Base-by-base conservation (phyloP, 495 filamentous ascomycete species). In the Hypomontagnella monticulosa region DNA sequence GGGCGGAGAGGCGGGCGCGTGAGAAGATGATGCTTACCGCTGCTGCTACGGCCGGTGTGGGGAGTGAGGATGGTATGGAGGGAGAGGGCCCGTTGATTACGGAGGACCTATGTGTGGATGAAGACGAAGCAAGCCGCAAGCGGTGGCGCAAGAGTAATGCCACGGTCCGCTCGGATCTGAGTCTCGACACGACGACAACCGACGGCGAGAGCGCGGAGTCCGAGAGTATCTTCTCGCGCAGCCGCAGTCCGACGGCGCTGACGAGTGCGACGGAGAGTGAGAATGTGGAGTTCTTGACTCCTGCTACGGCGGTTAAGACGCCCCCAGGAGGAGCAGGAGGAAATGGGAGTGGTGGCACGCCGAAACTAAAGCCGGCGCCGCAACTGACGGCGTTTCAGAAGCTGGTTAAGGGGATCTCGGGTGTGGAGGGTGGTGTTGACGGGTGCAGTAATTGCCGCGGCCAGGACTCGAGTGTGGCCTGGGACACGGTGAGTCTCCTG, bases 401-500 rank as follows among this genome's bases (percentile, higher is more conserved):
- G 63, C 71, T 86, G 0, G 71, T 85, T 4, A 79, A 78, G 69
- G 79, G 79, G 19, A 80, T 84, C 9, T 69, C 77, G 27, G 66
- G 68, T 0, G 75, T 70, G 32, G 69, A 50, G 14, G 60, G 53
- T 5, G 66, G 23, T 2, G 61, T 50, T 0, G 72, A 76, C 8
- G 81, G 80, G 49, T 91, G 88, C 41, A 60, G 50, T 15, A 90
- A 86, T 57, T 91, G 88, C 70, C 71, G 85, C 69, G 85, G 90
- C 2, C 79, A 84, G 60, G 80, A 87, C 38, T 78, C 85, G 36
- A 86, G 86, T 23, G 83, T 91, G 56, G 89, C 88, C 10, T 89
- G 90, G 91, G 81, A 87, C 61, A 86, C 91, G 10, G 83, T 92
- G 30, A 83, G 87, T 3, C 63, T 91, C 42, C 73, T 94, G 57